These are phyloP conservation scores for Xerocomellus chrysenteron DNA, from an alignment of 768 basidiomycete genomes.

Conservation along the genomic window DNA sequence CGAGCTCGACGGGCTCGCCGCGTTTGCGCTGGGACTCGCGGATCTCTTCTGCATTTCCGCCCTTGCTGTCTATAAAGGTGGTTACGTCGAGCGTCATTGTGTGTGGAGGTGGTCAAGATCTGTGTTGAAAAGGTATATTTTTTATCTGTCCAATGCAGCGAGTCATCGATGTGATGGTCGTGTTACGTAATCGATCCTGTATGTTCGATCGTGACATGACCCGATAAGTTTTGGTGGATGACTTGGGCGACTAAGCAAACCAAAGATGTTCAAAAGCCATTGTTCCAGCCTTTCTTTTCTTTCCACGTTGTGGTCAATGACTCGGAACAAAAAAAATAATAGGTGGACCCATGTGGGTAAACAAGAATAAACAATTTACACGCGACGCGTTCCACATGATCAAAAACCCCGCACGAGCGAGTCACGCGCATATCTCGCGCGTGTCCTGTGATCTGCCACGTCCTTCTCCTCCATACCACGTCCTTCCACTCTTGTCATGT, in stretches of 20 bases:
- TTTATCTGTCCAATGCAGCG: background rate
- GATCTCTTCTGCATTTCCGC: conserved; percentile 89
- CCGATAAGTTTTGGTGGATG: too few relatives aligned
- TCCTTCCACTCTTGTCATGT: conserved; percentile 40
- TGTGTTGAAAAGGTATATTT: background rate
- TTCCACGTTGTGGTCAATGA: background rate
- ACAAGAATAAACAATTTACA: conserved; percentile 25
- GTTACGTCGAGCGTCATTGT: conserved; percentile 81
- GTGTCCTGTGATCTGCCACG: background rate
- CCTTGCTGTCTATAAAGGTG: conserved; percentile 81
- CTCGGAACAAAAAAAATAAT: background rate
- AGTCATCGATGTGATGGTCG: background rate
- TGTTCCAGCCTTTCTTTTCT: background rate
- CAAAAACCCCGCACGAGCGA: background rate
- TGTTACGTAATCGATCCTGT: conserved; percentile 15
- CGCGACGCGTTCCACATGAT: background rate
- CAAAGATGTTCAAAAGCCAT: background rate
- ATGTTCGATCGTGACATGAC: background rate
- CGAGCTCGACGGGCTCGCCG: conserved; percentile 84
- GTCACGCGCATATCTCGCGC: conserved; percentile 8
- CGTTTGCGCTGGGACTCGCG: conserved; percentile 91
- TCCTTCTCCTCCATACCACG: background rate
- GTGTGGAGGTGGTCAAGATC: background rate
- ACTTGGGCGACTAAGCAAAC: background rate
- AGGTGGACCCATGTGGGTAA: conserved; percentile 11